A percentile compares a stretch with the other conserved stretches of the same genome.
Evolutionary conservation across 192 early-diverging fungal species (phyloP).

Genomic region (Coemansia sp.): DNA sequence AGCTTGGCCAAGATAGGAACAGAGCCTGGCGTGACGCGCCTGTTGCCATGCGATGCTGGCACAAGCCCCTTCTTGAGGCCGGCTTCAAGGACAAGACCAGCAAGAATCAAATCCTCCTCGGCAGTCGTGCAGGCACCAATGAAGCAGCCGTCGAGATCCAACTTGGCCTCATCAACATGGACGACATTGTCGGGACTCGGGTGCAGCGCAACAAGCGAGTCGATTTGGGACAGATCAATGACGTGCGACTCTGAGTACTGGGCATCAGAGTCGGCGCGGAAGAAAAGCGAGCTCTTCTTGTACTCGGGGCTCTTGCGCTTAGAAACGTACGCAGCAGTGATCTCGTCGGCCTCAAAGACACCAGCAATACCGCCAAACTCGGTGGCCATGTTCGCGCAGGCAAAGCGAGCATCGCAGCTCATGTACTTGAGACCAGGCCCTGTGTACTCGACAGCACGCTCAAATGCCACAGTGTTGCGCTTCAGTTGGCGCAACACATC

Average conservation of each 20-base stretch:
- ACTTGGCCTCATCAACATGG: slow-evolving; percentile 61
- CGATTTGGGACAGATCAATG: slow-evolving; percentile 73
- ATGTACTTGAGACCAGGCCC: slow-evolving; percentile 77
- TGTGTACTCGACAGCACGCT: slow-evolving; percentile 78
- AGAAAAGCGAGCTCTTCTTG: slow-evolving; percentile 70
- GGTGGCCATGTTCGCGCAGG: slow-evolving; percentile 82
- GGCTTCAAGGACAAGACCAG: slow-evolving; percentile 72
- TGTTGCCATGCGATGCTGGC: slow-evolving; percentile 63
- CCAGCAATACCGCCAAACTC: slow-evolving; percentile 87
- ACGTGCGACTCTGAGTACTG: slow-evolving; percentile 78
- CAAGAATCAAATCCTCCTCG: slow-evolving; percentile 81
- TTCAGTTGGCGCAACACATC: slow-evolving; percentile 80
- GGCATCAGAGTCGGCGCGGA: slow-evolving; percentile 74
- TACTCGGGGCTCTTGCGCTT: slow-evolving; percentile 74
- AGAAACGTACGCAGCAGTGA: slow-evolving; percentile 71
- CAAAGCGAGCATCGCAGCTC: slow-evolving; percentile 82
- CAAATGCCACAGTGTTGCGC: slow-evolving; percentile 82
- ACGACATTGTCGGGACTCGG: slow-evolving; percentile 80
- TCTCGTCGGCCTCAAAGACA: slow-evolving; percentile 76
- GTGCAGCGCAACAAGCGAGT: slow-evolving; percentile 69
- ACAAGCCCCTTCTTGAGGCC: slow-evolving; percentile 72
- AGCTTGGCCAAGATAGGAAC: slow-evolving; percentile 77
- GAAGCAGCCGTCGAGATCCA: slow-evolving; percentile 78
- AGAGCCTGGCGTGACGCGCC: slow-evolving; percentile 77
- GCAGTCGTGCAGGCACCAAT: slow-evolving; percentile 85